phyloP scores from a whole-genome alignment of 352 stramenopile genomes.

The Phytopythium delawarense region DNA sequence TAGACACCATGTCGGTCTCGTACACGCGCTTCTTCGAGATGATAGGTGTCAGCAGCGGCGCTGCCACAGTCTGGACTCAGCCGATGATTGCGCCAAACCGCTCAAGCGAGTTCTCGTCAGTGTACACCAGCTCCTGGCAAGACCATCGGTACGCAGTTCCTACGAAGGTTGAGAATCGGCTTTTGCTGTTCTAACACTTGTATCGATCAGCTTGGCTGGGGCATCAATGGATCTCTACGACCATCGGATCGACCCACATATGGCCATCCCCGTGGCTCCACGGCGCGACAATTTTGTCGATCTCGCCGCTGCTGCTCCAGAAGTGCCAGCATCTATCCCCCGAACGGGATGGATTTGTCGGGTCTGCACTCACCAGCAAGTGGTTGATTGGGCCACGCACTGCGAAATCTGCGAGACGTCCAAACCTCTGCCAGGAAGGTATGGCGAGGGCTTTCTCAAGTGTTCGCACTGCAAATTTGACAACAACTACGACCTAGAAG shows the following conservation, averaged over 20 bases:
- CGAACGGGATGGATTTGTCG: conserved; percentile 62
- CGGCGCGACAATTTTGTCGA: conserved; percentile 27
- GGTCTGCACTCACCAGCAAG: conserved; percentile 63
- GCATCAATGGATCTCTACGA: conserved; percentile 15
- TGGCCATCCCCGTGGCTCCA: conserved; percentile 26
- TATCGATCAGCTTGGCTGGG: not conserved
- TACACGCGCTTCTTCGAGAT: conserved; percentile 61
- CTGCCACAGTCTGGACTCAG: conserved; percentile 8
- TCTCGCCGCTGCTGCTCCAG: conserved; percentile 18
- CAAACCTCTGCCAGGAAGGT: conserved; percentile 41
- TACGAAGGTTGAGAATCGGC: not conserved
- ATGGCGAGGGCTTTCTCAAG: conserved; percentile 49
- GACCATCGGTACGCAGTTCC: not conserved
- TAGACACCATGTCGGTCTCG: conserved; percentile 45
- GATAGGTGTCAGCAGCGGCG: conserved; percentile 22
- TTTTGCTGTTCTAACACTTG: not conserved
- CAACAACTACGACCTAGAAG: conserved; percentile 69
- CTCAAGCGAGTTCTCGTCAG: not conserved
- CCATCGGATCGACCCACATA: conserved; percentile 22
- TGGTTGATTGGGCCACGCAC: conserved; percentile 61
- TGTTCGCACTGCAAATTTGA: conserved; percentile 69
- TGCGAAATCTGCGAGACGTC: conserved; percentile 73
- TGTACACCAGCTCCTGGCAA: not conserved
- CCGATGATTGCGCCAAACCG: conserved; percentile 3
- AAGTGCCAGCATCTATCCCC: conserved; percentile 24